Evolutionary conservation across 345 rosid species (phyloP), one percentile per base, ranked within the genome.

Genomic region (Populus euphratica): DNA sequence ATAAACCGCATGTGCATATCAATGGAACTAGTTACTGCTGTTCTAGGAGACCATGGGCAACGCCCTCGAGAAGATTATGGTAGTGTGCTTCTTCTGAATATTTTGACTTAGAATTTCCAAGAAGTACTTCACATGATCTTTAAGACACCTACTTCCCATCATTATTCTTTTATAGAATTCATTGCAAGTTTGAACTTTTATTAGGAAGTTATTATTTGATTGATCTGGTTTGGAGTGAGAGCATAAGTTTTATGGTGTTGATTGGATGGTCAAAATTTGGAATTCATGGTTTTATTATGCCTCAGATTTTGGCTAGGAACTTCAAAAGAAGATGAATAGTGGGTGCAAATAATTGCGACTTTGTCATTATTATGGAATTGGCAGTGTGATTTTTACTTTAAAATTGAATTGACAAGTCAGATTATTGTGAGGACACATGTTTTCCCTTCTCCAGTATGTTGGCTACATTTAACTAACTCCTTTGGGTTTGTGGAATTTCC

Each of bases 21-120:
- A 65, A 95, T 93, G 99, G 99, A 95, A 83, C 85, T 95, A 79
- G 99, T 95, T 36, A 95, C 99, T 49, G 99, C 99, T 68, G 98
- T 95, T 76, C 90, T 95, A 64, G 99, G 99, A 82, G 99, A 95
- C 84, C 99, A 95, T 80, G 99, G 99, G 54, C 98, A 95, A 74
- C 94, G 98, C 18, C 98, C 99, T 33, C 75, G 35, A 52, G 97
- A 93, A 44, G 99, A 95, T 79, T 95, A 87, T 81, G 98, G 99
- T 95, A 79, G 52, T 70, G 56, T 43, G 16, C 65, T 18, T 49
- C 23, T 69, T 68, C 75, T 62, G 23, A 66, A 67, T 73, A 31
- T 77, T 78, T n/a, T 35, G 67, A 20, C 64, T 9, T 13, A 1
- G 33, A 29, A 21, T 61, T 61, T 43, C 18, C 18, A 4, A 47